phyloP scores from a whole-genome alignment of 2,329 filamentous ascomycete species.

The Diaporthe batatas region DNA sequence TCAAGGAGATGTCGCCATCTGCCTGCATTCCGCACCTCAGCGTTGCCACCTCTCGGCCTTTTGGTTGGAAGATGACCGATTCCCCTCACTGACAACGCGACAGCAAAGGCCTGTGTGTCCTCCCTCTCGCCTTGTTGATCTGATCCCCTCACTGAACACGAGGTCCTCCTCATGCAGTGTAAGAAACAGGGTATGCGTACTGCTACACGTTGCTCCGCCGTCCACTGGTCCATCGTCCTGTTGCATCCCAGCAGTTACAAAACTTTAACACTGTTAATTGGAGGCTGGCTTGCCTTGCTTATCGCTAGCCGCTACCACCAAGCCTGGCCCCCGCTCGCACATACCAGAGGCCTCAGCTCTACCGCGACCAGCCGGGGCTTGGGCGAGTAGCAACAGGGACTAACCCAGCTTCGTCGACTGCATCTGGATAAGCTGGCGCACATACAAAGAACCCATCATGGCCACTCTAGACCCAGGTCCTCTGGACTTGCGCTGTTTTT shows the following conservation, averaged over 20 bases:
- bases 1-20: slow-evolving; percentile 35
- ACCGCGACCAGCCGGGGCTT: slow-evolving; percentile 25
- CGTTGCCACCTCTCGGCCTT: slow-evolving; percentile 24
- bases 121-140: background rate
- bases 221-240: slow-evolving; percentile 16
- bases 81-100: slow-evolving; percentile 28
- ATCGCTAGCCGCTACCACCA: slow-evolving; percentile 36
- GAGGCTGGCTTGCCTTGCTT: slow-evolving; percentile 30
- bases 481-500: slow-evolving; percentile 25
- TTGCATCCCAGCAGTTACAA: slow-evolving; percentile 29
- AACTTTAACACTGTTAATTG: slow-evolving; percentile 19
- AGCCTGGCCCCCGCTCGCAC: slow-evolving; percentile 30
- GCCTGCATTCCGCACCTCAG: slow-evolving; percentile 24
- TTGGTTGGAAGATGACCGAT: slow-evolving; percentile 12
- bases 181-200: slow-evolving; percentile 16
- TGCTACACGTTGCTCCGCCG: slow-evolving; percentile 7
- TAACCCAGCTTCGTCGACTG: slow-evolving; percentile 33
- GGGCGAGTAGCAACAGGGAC: slow-evolving; percentile 30
- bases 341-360: slow-evolving; percentile 21
- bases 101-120: background rate
- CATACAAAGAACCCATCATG: slow-evolving; percentile 35
- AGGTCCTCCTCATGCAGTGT: slow-evolving; percentile 30
- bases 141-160: slow-evolving; percentile 10
- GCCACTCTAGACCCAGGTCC: slow-evolving; percentile 31
- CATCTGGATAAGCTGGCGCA: slow-evolving; percentile 22